These are phyloP conservation scores for Fennellomyces sp. DNA, from an alignment of 371 early-diverging fungal species.

Conservation along the genomic window DNA sequence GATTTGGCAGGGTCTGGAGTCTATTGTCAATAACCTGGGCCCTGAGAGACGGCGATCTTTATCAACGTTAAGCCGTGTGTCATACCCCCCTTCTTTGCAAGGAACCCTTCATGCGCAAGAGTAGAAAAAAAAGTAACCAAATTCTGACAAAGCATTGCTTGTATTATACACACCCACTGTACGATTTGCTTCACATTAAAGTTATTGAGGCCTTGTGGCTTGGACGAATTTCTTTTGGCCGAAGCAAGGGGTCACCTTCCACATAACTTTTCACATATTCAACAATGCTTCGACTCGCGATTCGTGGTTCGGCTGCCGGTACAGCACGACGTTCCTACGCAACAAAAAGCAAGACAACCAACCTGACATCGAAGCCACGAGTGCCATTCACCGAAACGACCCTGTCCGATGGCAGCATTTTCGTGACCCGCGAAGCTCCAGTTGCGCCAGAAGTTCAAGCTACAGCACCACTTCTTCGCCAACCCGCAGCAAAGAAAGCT, in stretches of 20 bases:
- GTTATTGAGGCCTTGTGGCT: too few species aligned
- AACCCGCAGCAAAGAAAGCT: slow-evolving; percentile 16
- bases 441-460: slow-evolving; percentile 30
- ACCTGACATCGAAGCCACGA: slow-evolving; percentile 36
- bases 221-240: too few species aligned
- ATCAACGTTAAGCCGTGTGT: background rate
- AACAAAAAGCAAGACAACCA: slow-evolving; percentile 49
- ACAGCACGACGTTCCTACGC: slow-evolving; percentile 37
- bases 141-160: too few species aligned
- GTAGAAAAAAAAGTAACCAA: too few species aligned
- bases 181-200: too few species aligned
- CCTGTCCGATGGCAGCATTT: slow-evolving; percentile 37
- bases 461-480: slow-evolving; percentile 30
- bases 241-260: background rate
- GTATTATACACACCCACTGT: too few species aligned
- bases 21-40: slow-evolving; percentile 16
- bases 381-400: slow-evolving; percentile 37
- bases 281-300: slow-evolving; percentile 17
- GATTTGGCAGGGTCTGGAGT: slow-evolving; percentile 20
- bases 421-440: slow-evolving; percentile 41
- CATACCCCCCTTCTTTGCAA: background rate
- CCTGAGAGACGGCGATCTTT: slow-evolving; percentile 2
- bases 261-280: slow-evolving; percentile 1
- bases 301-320: slow-evolving; percentile 8
- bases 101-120: slow-evolving; percentile 7